These are phyloP conservation scores for Oemleria cerasiformis DNA, from an alignment of 306 rosid species.

Conservation along the genomic window DNA sequence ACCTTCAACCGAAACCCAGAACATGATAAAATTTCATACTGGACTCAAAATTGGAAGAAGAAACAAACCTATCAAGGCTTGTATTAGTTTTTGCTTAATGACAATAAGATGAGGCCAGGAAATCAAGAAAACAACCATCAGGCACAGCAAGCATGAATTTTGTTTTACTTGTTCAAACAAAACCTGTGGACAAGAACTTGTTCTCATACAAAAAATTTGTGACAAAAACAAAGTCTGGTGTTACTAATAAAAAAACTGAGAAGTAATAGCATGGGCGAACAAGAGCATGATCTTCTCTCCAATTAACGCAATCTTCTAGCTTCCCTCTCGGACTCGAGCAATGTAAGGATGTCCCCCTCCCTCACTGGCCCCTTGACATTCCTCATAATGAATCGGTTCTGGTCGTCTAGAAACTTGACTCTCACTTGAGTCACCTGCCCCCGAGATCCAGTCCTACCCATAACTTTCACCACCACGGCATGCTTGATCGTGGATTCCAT, in stretches of 20 bases:
- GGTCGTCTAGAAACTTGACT: conserved; percentile 53
- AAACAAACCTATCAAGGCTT: too few relatives aligned
- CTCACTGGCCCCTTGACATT: conserved; percentile 36
- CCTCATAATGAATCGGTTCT: conserved; percentile 50
- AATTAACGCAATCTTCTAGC: conserved; percentile 52
- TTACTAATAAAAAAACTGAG: not conserved
- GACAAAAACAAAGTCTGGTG: too few relatives aligned
- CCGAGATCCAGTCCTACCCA: conserved; percentile 55
- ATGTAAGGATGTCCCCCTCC: conserved; percentile 30
- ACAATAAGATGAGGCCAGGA: too few relatives aligned
- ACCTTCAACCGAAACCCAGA: too few relatives aligned
- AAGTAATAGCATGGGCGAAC: not conserved
- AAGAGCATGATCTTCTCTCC: not conserved
- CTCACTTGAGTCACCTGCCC: conserved; percentile 60
- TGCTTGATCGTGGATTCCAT: conserved; percentile 51
- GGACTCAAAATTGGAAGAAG: too few relatives aligned
- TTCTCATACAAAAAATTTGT: too few relatives aligned
- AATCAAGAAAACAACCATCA: too few relatives aligned
- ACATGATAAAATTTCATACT: too few relatives aligned
- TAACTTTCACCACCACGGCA: conserved; percentile 45
- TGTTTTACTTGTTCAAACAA: too few relatives aligned
- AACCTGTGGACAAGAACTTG: too few relatives aligned
- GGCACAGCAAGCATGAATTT: too few relatives aligned
- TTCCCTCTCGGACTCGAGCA: conserved; percentile 55
- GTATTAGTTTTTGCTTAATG: too few relatives aligned